Evolutionary conservation across 1,284 basidiomycete genomes (phyloP).

Genomic region (Farysia itapuensis): DNA sequence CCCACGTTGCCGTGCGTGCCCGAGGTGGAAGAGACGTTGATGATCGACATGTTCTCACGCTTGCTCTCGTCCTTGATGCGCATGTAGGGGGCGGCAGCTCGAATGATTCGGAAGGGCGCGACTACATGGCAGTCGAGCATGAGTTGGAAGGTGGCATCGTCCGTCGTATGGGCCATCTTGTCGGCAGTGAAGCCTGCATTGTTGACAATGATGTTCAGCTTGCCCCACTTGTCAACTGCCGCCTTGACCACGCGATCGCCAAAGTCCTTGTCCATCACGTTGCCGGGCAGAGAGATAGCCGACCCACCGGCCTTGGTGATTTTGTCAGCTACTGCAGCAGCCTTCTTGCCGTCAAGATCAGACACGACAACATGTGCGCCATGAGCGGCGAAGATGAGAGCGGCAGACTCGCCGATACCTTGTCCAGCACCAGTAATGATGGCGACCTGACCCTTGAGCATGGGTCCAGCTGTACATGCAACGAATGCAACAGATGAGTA

Average conservation of each 20-base stretch:
- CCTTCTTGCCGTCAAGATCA: slow-evolving; percentile 64
- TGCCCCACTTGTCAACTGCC: slow-evolving; percentile 65
- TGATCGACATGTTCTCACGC: slow-evolving; percentile 67
- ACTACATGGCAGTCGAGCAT: slow-evolving; percentile 70
- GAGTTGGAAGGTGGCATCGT: slow-evolving; percentile 77
- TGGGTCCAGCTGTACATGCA: slow-evolving; percentile 17
- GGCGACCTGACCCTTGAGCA: slow-evolving; percentile 71
- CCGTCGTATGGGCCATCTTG: slow-evolving; percentile 80
- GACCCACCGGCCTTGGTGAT: slow-evolving; percentile 74
- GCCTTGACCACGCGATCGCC: slow-evolving; percentile 76
- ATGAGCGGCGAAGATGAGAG: slow-evolving; percentile 77
- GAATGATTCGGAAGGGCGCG: slow-evolving; percentile 75
- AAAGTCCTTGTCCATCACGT: slow-evolving; percentile 66
- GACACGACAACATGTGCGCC: slow-evolving; percentile 83
- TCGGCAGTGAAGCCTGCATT: slow-evolving; percentile 86
- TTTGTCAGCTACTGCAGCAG: slow-evolving; percentile 30
- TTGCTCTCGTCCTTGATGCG: slow-evolving; percentile 69
- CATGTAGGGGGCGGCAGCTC: slow-evolving; percentile 81
- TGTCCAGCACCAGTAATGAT: slow-evolving; percentile 73
- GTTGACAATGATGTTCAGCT: slow-evolving; percentile 68
- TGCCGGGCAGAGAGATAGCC: slow-evolving; percentile 60
- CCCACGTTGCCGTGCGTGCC: slow-evolving; percentile 65
- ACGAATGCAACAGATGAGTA: neutral
- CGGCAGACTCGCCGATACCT: slow-evolving; percentile 63
- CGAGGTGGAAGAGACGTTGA: slow-evolving; percentile 43